Evolutionary conservation across 2,329 filamentous ascomycete species (phyloP).

Genomic region (Penicillium capsulatum): DNA sequence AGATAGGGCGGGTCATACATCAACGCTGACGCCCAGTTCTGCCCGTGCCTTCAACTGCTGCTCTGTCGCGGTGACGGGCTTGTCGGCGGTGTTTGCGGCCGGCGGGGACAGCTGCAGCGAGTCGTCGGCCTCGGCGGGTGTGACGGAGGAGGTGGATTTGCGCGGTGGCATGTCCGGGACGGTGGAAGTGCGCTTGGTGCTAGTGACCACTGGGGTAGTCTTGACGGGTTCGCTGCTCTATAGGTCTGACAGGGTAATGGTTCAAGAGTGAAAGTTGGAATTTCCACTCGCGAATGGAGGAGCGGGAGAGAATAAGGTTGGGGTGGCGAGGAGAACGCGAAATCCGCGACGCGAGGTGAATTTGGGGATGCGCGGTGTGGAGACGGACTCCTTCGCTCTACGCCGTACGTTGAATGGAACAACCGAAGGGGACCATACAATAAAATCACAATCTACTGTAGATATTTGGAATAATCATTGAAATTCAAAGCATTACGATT

Average conservation of each 20-base stretch:
- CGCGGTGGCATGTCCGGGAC: conserved; percentile 30
- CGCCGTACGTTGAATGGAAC: too few species aligned
- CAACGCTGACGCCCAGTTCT: conserved; percentile 38
- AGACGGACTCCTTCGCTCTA: conserved; percentile 1
- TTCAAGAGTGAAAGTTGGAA: too few species aligned
- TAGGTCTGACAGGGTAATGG: too few species aligned
- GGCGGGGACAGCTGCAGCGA: conserved; percentile 15
- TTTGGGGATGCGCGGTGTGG: conserved; percentile 10
- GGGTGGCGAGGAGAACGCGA: conserved; percentile 17
- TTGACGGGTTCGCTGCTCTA: background rate
- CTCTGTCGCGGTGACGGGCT: conserved; percentile 34
- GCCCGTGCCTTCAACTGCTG: conserved; percentile 39
- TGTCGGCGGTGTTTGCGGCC: conserved; percentile 16
- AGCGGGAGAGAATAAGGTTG: background rate
- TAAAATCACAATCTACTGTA: too few species aligned
- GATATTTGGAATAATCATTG: too few species aligned
- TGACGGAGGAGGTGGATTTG: conserved; percentile 35
- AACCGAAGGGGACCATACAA: too few species aligned
- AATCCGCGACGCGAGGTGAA: conserved; percentile 17
- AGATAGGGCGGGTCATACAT: conserved; percentile 26
- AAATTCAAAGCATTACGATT: too few species aligned
- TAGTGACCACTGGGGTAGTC: background rate
- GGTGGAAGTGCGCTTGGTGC: background rate
- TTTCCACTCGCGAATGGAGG: background rate
- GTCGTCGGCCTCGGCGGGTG: conserved; percentile 21